These are phyloP conservation scores for Collybiopsis confluens DNA, from an alignment of 768 basidiomycete species.

Conservation along the genomic window DNA sequence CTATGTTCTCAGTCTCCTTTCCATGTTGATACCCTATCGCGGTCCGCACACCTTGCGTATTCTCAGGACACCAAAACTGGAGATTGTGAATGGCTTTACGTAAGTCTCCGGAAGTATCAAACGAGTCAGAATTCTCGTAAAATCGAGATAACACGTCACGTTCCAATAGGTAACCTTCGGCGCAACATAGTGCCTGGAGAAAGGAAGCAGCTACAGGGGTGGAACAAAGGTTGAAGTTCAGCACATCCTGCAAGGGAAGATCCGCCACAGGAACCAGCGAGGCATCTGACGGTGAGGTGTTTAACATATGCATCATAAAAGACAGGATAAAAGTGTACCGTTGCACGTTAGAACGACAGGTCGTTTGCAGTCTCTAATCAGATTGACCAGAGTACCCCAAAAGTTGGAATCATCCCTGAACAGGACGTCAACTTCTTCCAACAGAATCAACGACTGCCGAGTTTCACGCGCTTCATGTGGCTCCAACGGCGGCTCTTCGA, in stretches of 20 bases:
- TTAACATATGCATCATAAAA: constrained; percentile 9
- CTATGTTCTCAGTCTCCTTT: background rate
- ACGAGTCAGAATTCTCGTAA: constrained; percentile 29
- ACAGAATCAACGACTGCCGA: constrained; percentile 81
- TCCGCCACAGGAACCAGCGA: constrained; percentile 66
- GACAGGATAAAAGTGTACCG: constrained; percentile 42
- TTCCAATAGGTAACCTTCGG: constrained; percentile 48
- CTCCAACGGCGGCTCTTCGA: background rate
- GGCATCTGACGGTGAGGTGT: constrained; percentile 44
- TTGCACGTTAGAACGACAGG: constrained; percentile 96
- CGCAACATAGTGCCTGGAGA: constrained; percentile 57
- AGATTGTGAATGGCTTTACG: constrained; percentile 59
- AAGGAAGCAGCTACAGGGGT: constrained; percentile 56
- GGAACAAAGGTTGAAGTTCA: constrained; percentile 62
- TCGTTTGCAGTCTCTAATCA: constrained; percentile 80
- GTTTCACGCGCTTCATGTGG: constrained; percentile 21
- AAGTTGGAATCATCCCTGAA: constrained; percentile 85
- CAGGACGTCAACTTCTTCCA: constrained; percentile 95
- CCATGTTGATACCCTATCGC: background rate
- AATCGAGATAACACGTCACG: constrained; percentile 38
- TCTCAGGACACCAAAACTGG: constrained; percentile 44
- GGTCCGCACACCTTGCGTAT: background rate
- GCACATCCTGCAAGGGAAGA: constrained; percentile 72
- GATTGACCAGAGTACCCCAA: constrained; percentile 75
- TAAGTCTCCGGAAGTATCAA: constrained; percentile 43